Conservation (phyloP, 805 yeast genomes). For the Hanseniaspora valbyensis region DNA sequence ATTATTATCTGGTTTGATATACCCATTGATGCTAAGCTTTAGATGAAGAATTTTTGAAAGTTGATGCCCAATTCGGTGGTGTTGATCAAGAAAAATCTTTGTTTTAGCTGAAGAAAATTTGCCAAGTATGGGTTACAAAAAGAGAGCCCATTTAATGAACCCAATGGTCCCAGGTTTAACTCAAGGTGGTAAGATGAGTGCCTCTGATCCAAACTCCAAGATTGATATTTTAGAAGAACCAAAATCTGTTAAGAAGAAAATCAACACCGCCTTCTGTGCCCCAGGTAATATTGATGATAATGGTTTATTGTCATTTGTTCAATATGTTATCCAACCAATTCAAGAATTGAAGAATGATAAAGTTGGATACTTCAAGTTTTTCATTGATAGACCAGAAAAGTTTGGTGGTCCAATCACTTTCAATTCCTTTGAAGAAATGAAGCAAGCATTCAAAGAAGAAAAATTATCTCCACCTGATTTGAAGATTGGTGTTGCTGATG, state of each 20-base stretch:
- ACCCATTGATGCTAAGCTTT: conserved; percentile 98
- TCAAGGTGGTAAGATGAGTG: conserved; percentile 98
- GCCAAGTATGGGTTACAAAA: conserved; percentile 78
- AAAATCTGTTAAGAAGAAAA: conserved; percentile 76
- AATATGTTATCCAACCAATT: conserved; percentile 76
- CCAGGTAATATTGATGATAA: conserved; percentile 89
- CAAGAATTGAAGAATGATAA: conserved; percentile 48
- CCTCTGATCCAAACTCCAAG: conserved; percentile 96
- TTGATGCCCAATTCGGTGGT: conserved; percentile 96
- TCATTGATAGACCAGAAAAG: conserved; percentile 84
- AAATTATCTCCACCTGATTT: conserved; percentile 86
- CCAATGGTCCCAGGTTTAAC: conserved; percentile 96
- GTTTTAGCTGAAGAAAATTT: conserved; percentile 93
- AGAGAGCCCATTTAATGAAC: conserved; percentile 97
- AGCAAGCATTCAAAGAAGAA: conserved; percentile 59
- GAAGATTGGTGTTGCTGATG: conserved; percentile 81
- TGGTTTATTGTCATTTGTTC: conserved; percentile 77
- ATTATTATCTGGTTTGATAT: conserved; percentile 79
- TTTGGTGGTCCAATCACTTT: conserved; percentile 88
- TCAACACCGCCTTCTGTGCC: conserved; percentile 84
- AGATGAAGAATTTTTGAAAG: conserved; percentile 81
- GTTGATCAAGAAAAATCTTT: conserved; percentile 97
- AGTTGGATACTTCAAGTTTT: conserved; percentile 50
- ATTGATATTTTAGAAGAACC: conserved; percentile 88
- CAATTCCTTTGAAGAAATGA: conserved; percentile 54